Evolutionary conservation across 805 yeast genomes (phyloP).

Genomic region (Kuraishia piskuri): DNA sequence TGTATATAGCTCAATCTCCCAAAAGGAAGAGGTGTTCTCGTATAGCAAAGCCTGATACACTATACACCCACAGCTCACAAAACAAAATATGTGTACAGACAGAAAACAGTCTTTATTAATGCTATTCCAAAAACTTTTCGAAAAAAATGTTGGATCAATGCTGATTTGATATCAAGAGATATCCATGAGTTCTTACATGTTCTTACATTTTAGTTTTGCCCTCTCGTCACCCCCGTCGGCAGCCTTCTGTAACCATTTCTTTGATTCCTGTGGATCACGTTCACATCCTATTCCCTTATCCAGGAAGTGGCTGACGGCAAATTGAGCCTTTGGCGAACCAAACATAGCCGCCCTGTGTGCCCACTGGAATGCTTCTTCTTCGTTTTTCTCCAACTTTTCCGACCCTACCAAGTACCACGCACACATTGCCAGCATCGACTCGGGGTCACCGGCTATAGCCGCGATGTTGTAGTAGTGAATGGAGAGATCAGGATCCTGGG

Average conservation of each 20-base stretch:
- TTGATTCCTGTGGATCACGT: constrained; percentile 45
- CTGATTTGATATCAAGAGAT: background rate
- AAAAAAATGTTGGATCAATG: background rate
- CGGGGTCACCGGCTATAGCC: constrained; percentile 80
- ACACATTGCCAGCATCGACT: constrained; percentile 86
- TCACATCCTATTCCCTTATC: constrained; percentile 86
- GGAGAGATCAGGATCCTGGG: constrained; percentile 73
- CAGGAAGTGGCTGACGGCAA: constrained; percentile 72
- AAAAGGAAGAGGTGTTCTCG: background rate
- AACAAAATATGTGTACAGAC: too few species aligned
- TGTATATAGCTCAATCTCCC: background rate
- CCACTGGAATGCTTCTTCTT: constrained; percentile 89
- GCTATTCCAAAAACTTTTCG: background rate
- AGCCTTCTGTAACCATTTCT: constrained; percentile 70
- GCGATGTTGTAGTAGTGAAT: constrained; percentile 92
- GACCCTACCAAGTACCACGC: constrained; percentile 96
- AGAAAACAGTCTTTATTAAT: background rate
- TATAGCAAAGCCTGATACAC: background rate
- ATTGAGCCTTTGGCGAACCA: constrained; percentile 76
- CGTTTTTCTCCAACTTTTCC: constrained; percentile 75
- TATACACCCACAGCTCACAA: too few species aligned
- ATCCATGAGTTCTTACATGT: background rate
- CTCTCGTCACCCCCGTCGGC: constrained; percentile 30
- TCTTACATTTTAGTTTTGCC: background rate
- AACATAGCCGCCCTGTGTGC: constrained; percentile 77